Percentiles rank a stretch among this genome's conserved stretches.
Evolutionary conservation across 192 early-diverging fungal genomes (phyloP).

Genomic region (Coemansia sp.): DNA sequence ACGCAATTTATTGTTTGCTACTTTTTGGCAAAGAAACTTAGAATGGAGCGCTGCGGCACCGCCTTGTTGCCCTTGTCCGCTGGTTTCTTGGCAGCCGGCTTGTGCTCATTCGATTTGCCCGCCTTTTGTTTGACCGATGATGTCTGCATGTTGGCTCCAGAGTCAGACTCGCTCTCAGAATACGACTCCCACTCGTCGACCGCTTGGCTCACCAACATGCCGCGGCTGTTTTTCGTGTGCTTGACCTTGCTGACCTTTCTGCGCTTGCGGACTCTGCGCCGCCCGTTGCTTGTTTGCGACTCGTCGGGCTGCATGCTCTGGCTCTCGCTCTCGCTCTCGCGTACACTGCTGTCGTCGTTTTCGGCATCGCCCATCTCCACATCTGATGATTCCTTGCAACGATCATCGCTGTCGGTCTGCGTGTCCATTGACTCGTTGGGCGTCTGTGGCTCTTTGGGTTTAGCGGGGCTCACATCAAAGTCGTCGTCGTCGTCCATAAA

Average conservation of each 20-base stretch:
- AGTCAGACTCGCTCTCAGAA: slow-evolving; percentile 45
- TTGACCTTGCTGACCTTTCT: slow-evolving; percentile 49
- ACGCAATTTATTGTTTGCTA: too few species aligned
- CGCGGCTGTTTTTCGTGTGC: slow-evolving; percentile 50
- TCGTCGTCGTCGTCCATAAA: slow-evolving; percentile 43
- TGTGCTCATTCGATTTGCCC: too few species aligned
- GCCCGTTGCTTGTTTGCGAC: slow-evolving; percentile 10
- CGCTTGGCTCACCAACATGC: slow-evolving; percentile 49
- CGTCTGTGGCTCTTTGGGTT: not conserved
- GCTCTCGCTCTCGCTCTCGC: not conserved
- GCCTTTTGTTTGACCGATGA: not conserved
- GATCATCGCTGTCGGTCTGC: not conserved
- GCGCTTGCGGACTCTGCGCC: slow-evolving; percentile 40
- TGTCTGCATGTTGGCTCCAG: not conserved
- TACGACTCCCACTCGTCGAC: slow-evolving; percentile 54
- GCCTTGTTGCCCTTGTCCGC: slow-evolving; percentile 18
- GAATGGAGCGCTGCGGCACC: slow-evolving; percentile 36
- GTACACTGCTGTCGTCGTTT: not conserved
- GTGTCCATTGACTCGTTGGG: not conserved
- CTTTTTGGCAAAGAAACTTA: slow-evolving; percentile 53
- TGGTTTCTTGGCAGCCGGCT: not conserved
- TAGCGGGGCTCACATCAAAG: not conserved
- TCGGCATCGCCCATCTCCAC: slow-evolving; percentile 35
- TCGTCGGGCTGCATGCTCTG: slow-evolving; percentile 2
- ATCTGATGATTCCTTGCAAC: slow-evolving; percentile 16